Base-by-base conservation (phyloP, 176 grass and related monocot genomes). In the Bonia amplexicaulis region DNA sequence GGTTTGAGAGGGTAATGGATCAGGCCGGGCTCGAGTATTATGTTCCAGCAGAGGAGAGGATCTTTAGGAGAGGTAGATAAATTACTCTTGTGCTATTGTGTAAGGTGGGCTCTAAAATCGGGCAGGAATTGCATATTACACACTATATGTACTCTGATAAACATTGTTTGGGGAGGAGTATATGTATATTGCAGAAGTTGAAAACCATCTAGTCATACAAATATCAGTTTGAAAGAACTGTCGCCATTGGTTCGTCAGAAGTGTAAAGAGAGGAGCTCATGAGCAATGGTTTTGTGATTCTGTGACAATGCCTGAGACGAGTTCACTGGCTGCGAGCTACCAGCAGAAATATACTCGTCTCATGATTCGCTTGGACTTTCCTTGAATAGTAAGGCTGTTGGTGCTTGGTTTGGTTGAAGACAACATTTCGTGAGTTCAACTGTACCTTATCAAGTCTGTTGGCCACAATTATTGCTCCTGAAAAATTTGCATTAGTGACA, bases 21-120 rank as follows among this genome's bases (percentile, higher is more conserved):
- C 65, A 74, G 72, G 55, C 64, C 63, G 27, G 70, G 49, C 65
- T 46, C 8, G 44, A 45, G 71, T 81, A 37, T 59, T 14, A 51
- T 71, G 65, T 9, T 29, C 29, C 84, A 77, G 33, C 35, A 63
- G 71, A 82, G 74, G 25, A 74, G 60, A 89, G 53, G 17, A 26
- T 81, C 14, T 71, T 60, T 78, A 82, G 80, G 61, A 75, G 51
- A 82, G 40, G 76, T 91, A 84, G 51, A 84, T 64, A 71, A 68
- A 42, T 40, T 84, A 69, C 81, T 57, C 40, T 16, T 72, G 69
- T 80, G 41, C 68, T 76, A 31, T 74, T 73, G 58, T 73, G 37
- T 83, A 74, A 42, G 40, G 44, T 40, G 31, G 69, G 51, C 45
- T 44, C 27, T 2, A 6, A 83, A 75, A 58, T 66, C 70, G 31